phyloP scores from a whole-genome alignment of 163 green algal species.

The Chlamydomonas reinhardtii region DNA sequence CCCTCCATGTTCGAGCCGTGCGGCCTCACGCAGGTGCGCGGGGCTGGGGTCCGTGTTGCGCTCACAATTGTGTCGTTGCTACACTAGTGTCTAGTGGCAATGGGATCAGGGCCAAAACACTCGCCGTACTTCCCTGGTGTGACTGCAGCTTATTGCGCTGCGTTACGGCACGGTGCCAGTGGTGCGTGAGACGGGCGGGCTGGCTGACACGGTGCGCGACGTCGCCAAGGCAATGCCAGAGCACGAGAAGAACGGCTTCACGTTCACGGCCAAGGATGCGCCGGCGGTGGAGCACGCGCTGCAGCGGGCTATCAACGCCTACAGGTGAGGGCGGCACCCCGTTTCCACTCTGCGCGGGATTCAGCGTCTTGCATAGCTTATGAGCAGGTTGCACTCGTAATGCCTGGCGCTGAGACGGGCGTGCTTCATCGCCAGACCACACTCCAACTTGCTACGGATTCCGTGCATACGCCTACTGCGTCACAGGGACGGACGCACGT shows the following conservation, averaged over 20 bases:
- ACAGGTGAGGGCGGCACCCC: not conserved
- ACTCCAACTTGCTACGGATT: not conserved
- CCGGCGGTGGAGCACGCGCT: constrained; percentile 39
- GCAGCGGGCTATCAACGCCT: constrained; percentile 52
- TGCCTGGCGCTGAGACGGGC: not conserved
- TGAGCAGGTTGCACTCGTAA: no score
- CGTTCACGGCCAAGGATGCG: constrained; percentile 16
- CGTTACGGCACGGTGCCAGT: constrained; percentile 91
- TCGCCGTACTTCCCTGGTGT: no score
- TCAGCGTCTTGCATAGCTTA: no score
- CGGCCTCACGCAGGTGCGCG: constrained; percentile 93
- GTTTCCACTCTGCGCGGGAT: not conserved
- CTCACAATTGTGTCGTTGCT: not conserved
- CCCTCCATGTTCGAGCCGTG: constrained; percentile 96
- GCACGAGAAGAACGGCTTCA: constrained; percentile 59
- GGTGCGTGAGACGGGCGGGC: constrained; percentile 88
- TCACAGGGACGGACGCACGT: constrained; percentile 43
- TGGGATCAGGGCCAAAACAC: no score
- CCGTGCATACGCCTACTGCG: not conserved
- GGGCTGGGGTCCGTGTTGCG: not conserved
- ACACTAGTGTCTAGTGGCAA: not conserved
- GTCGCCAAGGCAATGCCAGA: constrained; percentile 52
- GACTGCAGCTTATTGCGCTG: constrained; percentile 92
- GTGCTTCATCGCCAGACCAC: no score
- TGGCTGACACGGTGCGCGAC: constrained; percentile 67